Evolutionary conservation across 805 yeast genomes (phyloP).

Genomic region (Metschnikowia matae): DNA sequence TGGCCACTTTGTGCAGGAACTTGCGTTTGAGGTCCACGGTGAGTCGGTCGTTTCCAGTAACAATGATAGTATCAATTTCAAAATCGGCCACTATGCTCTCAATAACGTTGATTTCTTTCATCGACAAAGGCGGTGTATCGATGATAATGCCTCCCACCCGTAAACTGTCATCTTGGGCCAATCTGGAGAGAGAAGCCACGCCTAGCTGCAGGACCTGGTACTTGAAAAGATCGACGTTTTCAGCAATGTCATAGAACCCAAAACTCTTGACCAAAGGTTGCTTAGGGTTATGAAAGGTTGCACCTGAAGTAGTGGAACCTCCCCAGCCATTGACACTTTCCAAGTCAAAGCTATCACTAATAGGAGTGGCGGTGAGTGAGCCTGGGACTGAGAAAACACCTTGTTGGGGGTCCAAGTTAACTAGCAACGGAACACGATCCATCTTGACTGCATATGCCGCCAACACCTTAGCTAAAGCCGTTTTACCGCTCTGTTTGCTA

Average conservation of each 20-base stretch:
- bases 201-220: conserved; percentile 48
- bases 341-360: conserved; percentile 75
- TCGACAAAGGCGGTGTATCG: conserved; percentile 66
- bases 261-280: conserved; percentile 82
- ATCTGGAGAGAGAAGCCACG: conserved; percentile 43
- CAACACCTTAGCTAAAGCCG: conserved; percentile 65
- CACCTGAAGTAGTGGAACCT: conserved; percentile 65
- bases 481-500: conserved; percentile 68
- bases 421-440: conserved; percentile 62
- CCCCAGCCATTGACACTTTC: conserved; percentile 73
- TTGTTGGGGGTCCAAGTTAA: conserved; percentile 72
- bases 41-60: conserved; percentile 73
- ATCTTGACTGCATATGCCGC: conserved; percentile 72
- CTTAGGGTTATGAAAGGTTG: conserved; percentile 74
- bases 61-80: conserved; percentile 56
- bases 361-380: conserved; percentile 74
- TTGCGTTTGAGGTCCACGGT: conserved; percentile 58
- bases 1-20: conserved; percentile 32
- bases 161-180: conserved; percentile 46
- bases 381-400: conserved; percentile 81
- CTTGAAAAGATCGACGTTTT: conserved; percentile 56
- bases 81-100: conserved; percentile 58
- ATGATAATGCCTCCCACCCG: conserved; percentile 57
- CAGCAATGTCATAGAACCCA: conserved; percentile 61
- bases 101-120: conserved; percentile 48